These are phyloP conservation scores for Aspergillus sp. DNA, from an alignment of 2,329 filamentous ascomycete genomes.

Conservation along the genomic window DNA sequence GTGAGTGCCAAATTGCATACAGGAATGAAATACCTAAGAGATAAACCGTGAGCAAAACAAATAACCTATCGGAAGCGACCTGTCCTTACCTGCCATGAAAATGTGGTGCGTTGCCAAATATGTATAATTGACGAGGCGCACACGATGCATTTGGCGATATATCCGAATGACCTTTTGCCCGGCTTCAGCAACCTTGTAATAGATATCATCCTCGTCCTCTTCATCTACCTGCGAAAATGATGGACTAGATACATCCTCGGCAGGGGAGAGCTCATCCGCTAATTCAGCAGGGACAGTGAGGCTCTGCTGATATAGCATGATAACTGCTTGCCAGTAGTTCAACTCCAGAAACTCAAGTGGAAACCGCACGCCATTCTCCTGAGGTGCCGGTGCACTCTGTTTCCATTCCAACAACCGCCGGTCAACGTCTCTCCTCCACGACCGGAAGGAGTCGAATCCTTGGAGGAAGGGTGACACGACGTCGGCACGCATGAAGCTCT, in stretches of 20 bases:
- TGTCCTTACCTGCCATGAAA: conserved; percentile 80
- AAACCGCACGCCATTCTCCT: conserved; percentile 83
- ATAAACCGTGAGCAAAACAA: conserved; percentile 11
- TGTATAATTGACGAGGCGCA: conserved; percentile 90
- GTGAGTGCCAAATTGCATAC: conserved; percentile 96
- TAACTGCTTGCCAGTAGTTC: conserved; percentile 97
- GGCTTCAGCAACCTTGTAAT: conserved; percentile 91
- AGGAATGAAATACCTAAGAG: conserved; percentile 75
- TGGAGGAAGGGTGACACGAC: conserved; percentile 82
- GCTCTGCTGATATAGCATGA: conserved; percentile 92
- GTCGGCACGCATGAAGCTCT: conserved; percentile 73
- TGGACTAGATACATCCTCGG: conserved; percentile 60
- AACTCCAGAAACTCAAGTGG: conserved; percentile 86
- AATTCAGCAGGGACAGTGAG: conserved; percentile 81
- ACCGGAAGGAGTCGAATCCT: conserved; percentile 79
- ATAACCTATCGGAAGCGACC: not conserved
- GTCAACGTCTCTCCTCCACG: conserved; percentile 87
- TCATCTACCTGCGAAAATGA: conserved; percentile 46
- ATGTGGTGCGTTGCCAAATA: conserved; percentile 94
- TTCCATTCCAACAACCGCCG: conserved; percentile 83
- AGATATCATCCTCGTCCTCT: conserved; percentile 83
- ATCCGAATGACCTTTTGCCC: conserved; percentile 89
- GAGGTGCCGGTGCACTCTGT: conserved; percentile 71
- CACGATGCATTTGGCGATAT: conserved; percentile 84
- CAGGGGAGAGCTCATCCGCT: conserved; percentile 69